Conservation (phyloP, 345 rosid species). For the Gossypium bickii region DNA sequence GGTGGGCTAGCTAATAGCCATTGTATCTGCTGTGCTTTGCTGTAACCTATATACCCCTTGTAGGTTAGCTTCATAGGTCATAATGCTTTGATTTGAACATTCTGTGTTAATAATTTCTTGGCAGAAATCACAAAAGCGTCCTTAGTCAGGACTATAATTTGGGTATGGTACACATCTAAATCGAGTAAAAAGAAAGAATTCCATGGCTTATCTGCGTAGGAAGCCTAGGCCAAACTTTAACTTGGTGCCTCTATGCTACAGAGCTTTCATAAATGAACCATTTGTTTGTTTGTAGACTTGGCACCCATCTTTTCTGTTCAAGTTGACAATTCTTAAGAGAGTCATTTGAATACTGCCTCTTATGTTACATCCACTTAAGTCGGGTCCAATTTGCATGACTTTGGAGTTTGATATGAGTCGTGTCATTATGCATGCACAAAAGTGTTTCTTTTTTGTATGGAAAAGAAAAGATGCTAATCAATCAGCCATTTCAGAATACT, state of each 20-base stretch:
- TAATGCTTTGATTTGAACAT: not conserved
- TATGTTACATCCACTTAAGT: not conserved
- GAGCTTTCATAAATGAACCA: constrained; percentile 3
- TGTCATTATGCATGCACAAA: not conserved
- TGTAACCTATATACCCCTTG: not conserved
- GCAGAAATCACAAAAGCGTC: not conserved
- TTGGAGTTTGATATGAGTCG: not conserved
- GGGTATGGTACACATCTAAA: not conserved
- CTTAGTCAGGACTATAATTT: not conserved
- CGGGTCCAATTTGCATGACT: not conserved
- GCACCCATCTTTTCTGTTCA: not conserved
- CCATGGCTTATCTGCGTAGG: not conserved
- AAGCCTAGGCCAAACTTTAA: not conserved
- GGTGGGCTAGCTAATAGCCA: not conserved
- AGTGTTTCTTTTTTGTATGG: not conserved
- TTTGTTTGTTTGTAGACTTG: not conserved
- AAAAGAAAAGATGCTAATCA: not conserved
- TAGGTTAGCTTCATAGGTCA: constrained; percentile 5
- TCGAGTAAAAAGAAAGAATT: not conserved
- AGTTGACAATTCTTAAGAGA: not conserved
- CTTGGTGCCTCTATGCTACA: not conserved
- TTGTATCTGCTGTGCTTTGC: not conserved
- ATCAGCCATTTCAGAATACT: constrained; percentile 1
- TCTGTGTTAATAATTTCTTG: not conserved
- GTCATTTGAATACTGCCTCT: not conserved